Percentiles rank a stretch among this genome's conserved stretches.
Conservation (phyloP, 176 grass and related monocot species). For the Elaeis guineensis region DNA sequence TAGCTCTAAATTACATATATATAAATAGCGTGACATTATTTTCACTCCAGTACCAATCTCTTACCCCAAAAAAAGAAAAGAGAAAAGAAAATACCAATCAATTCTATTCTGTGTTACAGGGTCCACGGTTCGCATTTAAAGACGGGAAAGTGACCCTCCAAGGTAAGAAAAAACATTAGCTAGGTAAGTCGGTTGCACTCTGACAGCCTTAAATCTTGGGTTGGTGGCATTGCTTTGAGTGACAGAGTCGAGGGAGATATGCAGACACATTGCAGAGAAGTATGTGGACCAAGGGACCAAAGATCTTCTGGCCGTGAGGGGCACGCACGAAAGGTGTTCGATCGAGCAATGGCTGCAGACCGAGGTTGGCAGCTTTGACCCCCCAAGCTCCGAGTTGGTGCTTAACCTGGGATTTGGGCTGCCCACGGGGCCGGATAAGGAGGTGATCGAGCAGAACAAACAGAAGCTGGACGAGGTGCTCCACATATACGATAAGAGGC, state of each 20-base stretch:
- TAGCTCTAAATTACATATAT: neutral
- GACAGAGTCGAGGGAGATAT: slow-evolving; percentile 71
- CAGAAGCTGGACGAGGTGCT: slow-evolving; percentile 1
- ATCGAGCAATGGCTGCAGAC: slow-evolving; percentile 98
- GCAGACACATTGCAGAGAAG: slow-evolving; percentile 65
- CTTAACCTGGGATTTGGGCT: slow-evolving; percentile 58
- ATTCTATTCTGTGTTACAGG: slow-evolving; percentile 22
- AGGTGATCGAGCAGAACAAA: slow-evolving; percentile 3
- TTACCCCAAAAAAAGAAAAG: too few relatives aligned
- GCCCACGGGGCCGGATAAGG: neutral
- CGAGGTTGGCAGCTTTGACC: slow-evolving; percentile 85
- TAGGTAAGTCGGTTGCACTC: too few relatives aligned
- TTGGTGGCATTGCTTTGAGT: neutral
- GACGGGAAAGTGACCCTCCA: slow-evolving; percentile 56
- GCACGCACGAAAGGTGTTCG: slow-evolving; percentile 65
- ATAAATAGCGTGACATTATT: too few relatives aligned
- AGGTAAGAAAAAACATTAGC: slow-evolving; percentile 28
- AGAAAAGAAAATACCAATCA: too few relatives aligned
- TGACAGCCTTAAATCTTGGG: too few relatives aligned
- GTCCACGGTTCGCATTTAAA: slow-evolving; percentile 88
- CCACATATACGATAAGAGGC: slow-evolving; percentile 4
- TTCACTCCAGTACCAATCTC: too few relatives aligned
- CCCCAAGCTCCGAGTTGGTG: slow-evolving; percentile 60
- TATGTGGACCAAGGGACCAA: slow-evolving; percentile 59
- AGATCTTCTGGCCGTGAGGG: slow-evolving; percentile 44